Evolutionary conservation across 805 yeast species (phyloP), one percentile per base, ranked within the genome.

Genomic region (Wickerhamiella qilinensis): DNA sequence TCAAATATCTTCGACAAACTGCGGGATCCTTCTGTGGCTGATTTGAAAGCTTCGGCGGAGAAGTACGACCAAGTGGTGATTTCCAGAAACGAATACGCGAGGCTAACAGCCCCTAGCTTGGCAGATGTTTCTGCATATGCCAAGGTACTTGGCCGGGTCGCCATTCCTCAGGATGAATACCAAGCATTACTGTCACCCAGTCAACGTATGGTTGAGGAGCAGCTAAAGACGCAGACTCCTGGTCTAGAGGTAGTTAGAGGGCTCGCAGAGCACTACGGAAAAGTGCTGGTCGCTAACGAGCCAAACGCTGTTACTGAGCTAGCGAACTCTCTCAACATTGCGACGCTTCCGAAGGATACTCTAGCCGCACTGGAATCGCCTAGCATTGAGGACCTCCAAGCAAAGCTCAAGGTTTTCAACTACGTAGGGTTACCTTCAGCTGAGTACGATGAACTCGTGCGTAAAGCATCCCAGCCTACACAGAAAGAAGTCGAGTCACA

Each of bases 31-130:
- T 42, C 35, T 3, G 8, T 24, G 15, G 33, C n/a, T 7, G 30
- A 20, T n/a, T 21, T 38, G 17, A 24, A 37, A 25, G 11, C 16
- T 22, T 11, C 19, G 21, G 52, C 68, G 5, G 57, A 52, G 38
- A 51, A 46, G 9, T 56, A 59, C 40, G 54, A 56, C 6, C 42
- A 63, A 33, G 48, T 60, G 2, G 60, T 63, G 3, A 38, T 64
- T 24, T 28, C 48, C 4, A 41, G 40, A 11, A 25, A 40, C 4
- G 40, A 45, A 5, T 33, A 34, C 17, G 45, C 43, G 5, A 43
- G 46, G 24, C 30, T 49, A 28, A 15, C n/a, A 3, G 33, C 32
- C n/a, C 46, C 62, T 12, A 37, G 53, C 1, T 36, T n/a, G 17
- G 11, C 43, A 38, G 30, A 24, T 8, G 11, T 34, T 24, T 16